Conservation (phyloP, 177 flowering plant genomes). For the Tripterygium wilfordii region DNA sequence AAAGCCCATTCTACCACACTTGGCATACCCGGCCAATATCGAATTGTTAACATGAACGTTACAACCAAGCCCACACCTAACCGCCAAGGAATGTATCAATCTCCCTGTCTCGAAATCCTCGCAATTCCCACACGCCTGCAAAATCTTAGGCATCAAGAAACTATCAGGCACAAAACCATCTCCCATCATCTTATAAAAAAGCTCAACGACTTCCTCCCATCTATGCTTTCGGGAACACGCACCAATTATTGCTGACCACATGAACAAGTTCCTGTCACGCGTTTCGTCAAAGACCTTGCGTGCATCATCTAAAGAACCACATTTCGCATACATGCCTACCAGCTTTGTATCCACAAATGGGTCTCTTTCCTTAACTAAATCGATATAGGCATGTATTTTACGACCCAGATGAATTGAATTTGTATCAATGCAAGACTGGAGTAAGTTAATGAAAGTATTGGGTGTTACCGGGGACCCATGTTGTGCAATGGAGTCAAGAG, state of each 20-base stretch:
- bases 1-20: constrained; percentile 46
- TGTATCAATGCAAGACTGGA: constrained; percentile 57
- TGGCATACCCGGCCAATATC: constrained; percentile 64
- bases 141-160: constrained; percentile 60
- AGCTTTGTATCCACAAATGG: constrained; percentile 64
- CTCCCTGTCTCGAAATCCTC: constrained; percentile 45
- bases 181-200: constrained; percentile 51
- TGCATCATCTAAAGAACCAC: constrained; percentile 68
- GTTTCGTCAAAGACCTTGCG: constrained; percentile 58
- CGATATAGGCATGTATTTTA: constrained; percentile 46
- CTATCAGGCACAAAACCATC: constrained; percentile 53
- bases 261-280: constrained; percentile 55
- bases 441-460: constrained; percentile 41
- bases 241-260: constrained; percentile 87
- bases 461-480: constrained; percentile 39
- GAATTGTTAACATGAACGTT: constrained; percentile 48
- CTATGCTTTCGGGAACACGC: constrained; percentile 57
- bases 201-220: constrained; percentile 58
- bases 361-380: constrained; percentile 21
- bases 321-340: constrained; percentile 73
- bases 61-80: constrained; percentile 34
- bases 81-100: constrained; percentile 45
- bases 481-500: constrained; percentile 40
- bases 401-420: constrained; percentile 53
- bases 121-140: constrained; percentile 68